Percentiles rank a stretch among this genome's conserved stretches.
These are phyloP conservation scores for Botrytis hyacinthi DNA, from an alignment of 2,329 filamentous ascomycete genomes.

Conservation along the genomic window DNA sequence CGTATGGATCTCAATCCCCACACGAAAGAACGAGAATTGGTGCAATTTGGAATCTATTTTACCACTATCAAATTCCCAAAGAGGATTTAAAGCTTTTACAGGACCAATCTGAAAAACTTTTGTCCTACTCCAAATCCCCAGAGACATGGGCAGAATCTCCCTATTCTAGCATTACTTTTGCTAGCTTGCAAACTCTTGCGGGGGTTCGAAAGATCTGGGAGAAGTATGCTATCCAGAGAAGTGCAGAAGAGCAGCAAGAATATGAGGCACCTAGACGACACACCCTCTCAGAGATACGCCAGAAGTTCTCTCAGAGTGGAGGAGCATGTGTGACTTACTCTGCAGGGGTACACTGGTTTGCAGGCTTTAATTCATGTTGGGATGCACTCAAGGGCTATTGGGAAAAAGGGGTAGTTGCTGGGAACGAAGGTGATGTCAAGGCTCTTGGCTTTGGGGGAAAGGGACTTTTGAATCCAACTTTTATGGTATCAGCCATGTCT, in stretches of 20 bases:
- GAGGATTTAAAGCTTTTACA: background rate
- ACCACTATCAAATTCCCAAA: background rate
- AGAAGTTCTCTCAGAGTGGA: too few relatives aligned
- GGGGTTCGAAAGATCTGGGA: constrained; percentile 11
- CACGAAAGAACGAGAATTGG: background rate
- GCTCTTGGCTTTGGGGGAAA: background rate
- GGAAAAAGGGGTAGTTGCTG: background rate
- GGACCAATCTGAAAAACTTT: background rate
- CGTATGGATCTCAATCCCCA: background rate
- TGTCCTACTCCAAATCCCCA: background rate
- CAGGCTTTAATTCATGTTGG: background rate
- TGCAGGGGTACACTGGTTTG: background rate
- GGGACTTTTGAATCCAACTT: background rate
- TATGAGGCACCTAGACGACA: background rate
- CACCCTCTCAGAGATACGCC: background rate
- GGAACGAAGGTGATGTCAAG: background rate
- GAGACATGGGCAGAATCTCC: constrained; percentile 4
- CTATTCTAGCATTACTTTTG: background rate
- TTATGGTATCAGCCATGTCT: background rate
- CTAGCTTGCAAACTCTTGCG: constrained; percentile 1
- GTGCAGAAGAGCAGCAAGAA: background rate
- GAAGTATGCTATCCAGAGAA: constrained; percentile 1
- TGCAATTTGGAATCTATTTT: background rate
- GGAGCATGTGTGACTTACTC: background rate
- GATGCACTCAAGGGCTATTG: background rate